Base-by-base conservation (phyloP, 345 rosid genomes). In the Hibiscus tridactylites region DNA sequence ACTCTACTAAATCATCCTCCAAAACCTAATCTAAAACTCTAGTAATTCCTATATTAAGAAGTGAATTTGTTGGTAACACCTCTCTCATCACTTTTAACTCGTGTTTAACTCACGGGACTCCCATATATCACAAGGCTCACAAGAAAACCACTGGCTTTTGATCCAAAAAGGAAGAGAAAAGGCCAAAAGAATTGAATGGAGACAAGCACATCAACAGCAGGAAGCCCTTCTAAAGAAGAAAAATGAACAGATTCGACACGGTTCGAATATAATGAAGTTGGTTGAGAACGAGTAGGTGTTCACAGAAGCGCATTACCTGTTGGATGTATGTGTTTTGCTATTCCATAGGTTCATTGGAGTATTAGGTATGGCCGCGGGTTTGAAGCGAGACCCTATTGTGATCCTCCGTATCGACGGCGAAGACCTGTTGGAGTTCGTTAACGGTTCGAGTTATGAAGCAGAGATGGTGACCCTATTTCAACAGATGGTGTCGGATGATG, bases 381-480 rank as follows among this genome's bases (percentile, higher is more conserved):
- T 92, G 83, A 89, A 96, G 83, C 86, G 98, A 58, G 98, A 96
- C 77, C 98, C 97, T 37, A 86, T 96, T 35, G 90, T 91, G 61
- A 92, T 96, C 77, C 97, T 92, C 62, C 94, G 97, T 52, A 92
- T 96, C 46, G 98, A 96, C 62, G 98, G 99, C 37, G 97, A 92
- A 81, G 99, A 96, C 83, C 91, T 96, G 13, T 61, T 52, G 6
- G 99, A 92, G 85, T 91, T 96, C 81, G 75, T 91, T 68, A 77
- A 83, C 31, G 80, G 93, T 50, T 83, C 94, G 4, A 70, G 77
- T 72, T 96, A 84, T 76, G 98, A 96, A 78, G 24, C 86, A 1
- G 97, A 92, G 76, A 81, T 89, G 73, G 70, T 78, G 47, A 81
- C 96, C 31, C 31, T 89, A 60, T 91, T 81, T 70, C 83, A 90